Percentiles rank a stretch among this genome's conserved stretches.
Conservation (phyloP, 2,329 filamentous ascomycete species). For the Gliomastix tumulicola region DNA sequence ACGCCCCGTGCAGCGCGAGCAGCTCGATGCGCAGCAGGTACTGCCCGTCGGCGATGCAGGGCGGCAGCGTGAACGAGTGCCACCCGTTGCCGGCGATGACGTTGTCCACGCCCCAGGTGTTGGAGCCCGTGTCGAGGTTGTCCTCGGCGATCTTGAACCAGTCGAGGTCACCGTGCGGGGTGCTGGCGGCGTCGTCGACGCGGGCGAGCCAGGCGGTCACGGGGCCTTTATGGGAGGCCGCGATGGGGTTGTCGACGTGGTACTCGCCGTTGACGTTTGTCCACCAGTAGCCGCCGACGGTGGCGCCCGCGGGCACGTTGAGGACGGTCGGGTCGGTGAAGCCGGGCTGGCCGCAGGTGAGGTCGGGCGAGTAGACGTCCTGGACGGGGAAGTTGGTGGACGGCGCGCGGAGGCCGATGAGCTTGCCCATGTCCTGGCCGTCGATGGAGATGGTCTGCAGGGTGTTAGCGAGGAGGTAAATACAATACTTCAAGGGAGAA, state of each 20-base stretch:
- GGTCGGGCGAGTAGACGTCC: slow-evolving; percentile 34
- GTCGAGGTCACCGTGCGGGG: slow-evolving; percentile 23
- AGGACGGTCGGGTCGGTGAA: slow-evolving; percentile 29
- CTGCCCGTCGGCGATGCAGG: slow-evolving; percentile 28
- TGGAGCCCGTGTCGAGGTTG: slow-evolving; percentile 16
- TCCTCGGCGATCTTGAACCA: slow-evolving; percentile 48
- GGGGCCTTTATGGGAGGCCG: slow-evolving; percentile 39
- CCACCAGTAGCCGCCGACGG: slow-evolving; percentile 41
- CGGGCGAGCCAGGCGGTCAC: slow-evolving; percentile 40
- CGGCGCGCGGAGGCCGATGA: slow-evolving; percentile 41
- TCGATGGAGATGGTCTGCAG: slow-evolving; percentile 34
- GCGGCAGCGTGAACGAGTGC: slow-evolving; percentile 26
- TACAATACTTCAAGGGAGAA: neutral
- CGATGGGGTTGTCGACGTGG: slow-evolving; percentile 40
- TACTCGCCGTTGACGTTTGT: slow-evolving; percentile 43
- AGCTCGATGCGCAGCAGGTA: slow-evolving; percentile 34
- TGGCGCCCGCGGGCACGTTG: slow-evolving; percentile 37
- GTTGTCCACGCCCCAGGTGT: slow-evolving; percentile 19
- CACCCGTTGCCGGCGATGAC: slow-evolving; percentile 17
- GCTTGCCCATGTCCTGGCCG: slow-evolving; percentile 38
- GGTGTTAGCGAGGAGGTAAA: slow-evolving; percentile 9
- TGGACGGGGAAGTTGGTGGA: slow-evolving; percentile 41
- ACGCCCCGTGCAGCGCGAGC: slow-evolving; percentile 31
- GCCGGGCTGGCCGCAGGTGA: slow-evolving; percentile 38
- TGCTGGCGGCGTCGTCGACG: slow-evolving; percentile 36